Conservation (phyloP, 805 yeast genomes). For the Saturnispora saitoi region DNA sequence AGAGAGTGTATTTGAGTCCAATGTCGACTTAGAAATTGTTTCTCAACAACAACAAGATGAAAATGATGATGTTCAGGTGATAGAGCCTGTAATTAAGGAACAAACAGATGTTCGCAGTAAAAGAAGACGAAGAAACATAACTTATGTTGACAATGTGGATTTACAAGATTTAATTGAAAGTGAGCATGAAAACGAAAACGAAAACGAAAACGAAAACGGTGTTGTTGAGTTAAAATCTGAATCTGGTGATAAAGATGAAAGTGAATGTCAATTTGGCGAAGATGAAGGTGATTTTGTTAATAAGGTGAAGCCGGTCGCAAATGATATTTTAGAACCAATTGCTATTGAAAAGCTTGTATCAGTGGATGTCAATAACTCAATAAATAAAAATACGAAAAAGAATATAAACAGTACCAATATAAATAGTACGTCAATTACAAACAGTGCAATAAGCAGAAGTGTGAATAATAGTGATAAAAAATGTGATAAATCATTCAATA, state of each 20-base stretch:
- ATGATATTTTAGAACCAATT: no score
- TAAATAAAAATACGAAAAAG: no score
- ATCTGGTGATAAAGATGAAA: neutral
- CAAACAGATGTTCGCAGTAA: neutral
- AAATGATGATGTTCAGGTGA: neutral
- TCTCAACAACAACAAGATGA: neutral
- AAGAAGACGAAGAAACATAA: conserved; percentile 10
- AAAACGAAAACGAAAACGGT: neutral
- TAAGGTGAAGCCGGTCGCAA: neutral
- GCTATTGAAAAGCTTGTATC: no score
- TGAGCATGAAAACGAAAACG: conserved; percentile 7
- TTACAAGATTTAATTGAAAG: conserved; percentile 6
- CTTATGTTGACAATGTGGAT: conserved; percentile 9
- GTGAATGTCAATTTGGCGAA: neutral
- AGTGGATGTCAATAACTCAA: no score
- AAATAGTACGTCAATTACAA: no score
- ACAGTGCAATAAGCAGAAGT: no score
- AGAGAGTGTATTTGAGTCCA: conserved; percentile 10
- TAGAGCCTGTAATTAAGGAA: neutral
- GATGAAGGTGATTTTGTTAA: neutral
- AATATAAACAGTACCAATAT: no score
- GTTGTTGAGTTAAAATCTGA: neutral
- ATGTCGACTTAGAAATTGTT: conserved; percentile 1
- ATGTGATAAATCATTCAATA: no score
- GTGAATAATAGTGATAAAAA: no score